Percentiles rank a stretch among this genome's conserved stretches.
Conservation (phyloP, 2,329 filamentous ascomycete species). For the Phialophora chinensis region DNA sequence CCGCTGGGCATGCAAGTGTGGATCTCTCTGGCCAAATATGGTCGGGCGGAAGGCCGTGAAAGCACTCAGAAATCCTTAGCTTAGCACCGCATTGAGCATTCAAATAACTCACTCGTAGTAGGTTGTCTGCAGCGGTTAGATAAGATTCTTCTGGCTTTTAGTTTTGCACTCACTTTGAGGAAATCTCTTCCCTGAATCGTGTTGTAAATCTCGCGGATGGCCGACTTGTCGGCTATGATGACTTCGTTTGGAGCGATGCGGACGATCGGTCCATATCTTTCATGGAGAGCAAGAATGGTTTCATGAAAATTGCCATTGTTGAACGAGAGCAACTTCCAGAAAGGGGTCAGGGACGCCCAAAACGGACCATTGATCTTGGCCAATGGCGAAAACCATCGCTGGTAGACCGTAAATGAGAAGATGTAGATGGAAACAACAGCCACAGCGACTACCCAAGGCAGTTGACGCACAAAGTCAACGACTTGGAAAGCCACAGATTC, state of each 20-base stretch:
- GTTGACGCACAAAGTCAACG: neutral
- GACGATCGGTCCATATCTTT: slow-evolving; percentile 13
- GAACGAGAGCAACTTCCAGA: slow-evolving; percentile 28
- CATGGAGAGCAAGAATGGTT: slow-evolving; percentile 13
- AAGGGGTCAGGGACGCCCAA: neutral
- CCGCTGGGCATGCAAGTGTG: slow-evolving; percentile 12
- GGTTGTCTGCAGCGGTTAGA: neutral
- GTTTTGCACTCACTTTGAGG: neutral
- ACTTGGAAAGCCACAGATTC: slow-evolving; percentile 1
- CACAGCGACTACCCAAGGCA: neutral
- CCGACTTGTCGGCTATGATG: slow-evolving; percentile 3
- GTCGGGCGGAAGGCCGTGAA: slow-evolving; percentile 16
- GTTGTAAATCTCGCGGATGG: neutral
- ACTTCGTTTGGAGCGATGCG: slow-evolving; percentile 13
- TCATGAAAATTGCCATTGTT: slow-evolving; percentile 19
- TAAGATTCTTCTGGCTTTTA: neutral
- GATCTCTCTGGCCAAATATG: slow-evolving; percentile 14
- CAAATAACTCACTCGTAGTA: neutral
- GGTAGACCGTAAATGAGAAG: neutral
- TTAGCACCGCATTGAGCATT: neutral
- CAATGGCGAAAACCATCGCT: neutral
- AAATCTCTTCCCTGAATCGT: neutral
- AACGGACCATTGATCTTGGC: neutral
- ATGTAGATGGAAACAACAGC: neutral
- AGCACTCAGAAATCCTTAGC: slow-evolving; percentile 6